A percentile compares a stretch with the other conserved stretches of the same genome.
Conservation (phyloP, 2,329 filamentous ascomycete species). For the Cytospora leucostoma region DNA sequence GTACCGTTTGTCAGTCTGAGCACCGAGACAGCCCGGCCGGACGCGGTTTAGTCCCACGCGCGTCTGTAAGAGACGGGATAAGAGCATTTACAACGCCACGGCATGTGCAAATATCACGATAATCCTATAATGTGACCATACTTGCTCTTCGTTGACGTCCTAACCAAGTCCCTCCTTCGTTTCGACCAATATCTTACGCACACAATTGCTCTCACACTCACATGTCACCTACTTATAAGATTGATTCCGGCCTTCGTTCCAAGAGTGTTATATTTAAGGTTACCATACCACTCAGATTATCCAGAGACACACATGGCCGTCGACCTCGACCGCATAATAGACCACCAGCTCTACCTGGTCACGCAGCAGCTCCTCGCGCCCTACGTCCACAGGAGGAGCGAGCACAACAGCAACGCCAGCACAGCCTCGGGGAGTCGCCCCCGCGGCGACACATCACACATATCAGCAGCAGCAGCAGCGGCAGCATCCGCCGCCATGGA, state of each 20-base stretch:
- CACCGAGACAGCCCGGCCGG: slow-evolving; percentile 3
- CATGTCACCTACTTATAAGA: too few species aligned
- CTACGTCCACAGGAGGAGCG: background rate
- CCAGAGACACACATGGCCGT: slow-evolving; percentile 11
- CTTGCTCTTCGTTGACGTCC: too few species aligned
- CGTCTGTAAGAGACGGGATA: too few species aligned
- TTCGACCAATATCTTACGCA: too few species aligned
- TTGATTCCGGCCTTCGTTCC: too few species aligned
- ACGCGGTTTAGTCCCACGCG: slow-evolving; percentile 12
- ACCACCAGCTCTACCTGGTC: slow-evolving; percentile 19
- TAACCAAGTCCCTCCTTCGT: too few species aligned
- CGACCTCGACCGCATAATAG: slow-evolving; percentile 19
- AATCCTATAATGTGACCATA: too few species aligned
- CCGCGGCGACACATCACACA: background rate
- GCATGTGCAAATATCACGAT: too few species aligned
- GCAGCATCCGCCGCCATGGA: too few species aligned
- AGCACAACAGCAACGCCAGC: background rate
- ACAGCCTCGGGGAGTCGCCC: background rate
- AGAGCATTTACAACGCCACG: too few species aligned
- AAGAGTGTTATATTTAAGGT: too few species aligned
- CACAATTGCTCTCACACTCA: too few species aligned
- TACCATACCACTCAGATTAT: background rate
- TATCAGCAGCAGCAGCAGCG: background rate
- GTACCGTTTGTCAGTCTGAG: background rate
- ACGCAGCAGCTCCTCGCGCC: slow-evolving; percentile 17